Evolutionary conservation across 345 rosid species (phyloP).

Genomic region (Geranium brycei): DNA sequence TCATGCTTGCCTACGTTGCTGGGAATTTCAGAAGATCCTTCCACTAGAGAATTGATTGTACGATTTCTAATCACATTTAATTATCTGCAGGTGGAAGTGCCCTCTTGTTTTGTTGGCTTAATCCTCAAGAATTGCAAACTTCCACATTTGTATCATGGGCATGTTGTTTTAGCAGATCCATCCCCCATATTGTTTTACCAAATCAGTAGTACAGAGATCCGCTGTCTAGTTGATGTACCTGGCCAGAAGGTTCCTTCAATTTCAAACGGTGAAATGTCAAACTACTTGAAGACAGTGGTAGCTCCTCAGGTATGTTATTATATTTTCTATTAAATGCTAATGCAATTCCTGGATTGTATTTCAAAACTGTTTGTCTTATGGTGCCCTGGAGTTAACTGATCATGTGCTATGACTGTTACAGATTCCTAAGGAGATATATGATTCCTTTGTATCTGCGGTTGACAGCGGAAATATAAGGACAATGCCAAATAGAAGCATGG

Average conservation of each 20-base stretch:
- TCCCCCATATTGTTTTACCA: conserved; percentile 16
- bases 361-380: too few species aligned
- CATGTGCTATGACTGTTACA: background rate
- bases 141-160: conserved; percentile 10
- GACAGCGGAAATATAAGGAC: conserved; percentile 13
- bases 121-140: conserved; percentile 15
- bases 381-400: too few species aligned
- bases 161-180: conserved; percentile 13
- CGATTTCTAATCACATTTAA: background rate
- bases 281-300: conserved; percentile 9
- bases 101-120: conserved; percentile 15
- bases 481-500: conserved; percentile 18
- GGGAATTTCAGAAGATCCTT: too few species aligned
- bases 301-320: conserved; percentile 8
- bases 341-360: too few species aligned
- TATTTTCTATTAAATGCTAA: background rate
- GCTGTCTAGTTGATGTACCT: conserved; percentile 16
- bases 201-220: conserved; percentile 15
- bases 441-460: conserved; percentile 9
- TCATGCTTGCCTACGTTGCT: background rate
- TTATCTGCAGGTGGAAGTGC: conserved; percentile 13
- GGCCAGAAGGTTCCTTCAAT: conserved; percentile 13
- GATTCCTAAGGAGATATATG: conserved; percentile 9
- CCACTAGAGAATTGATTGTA: background rate
- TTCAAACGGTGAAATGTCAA: conserved; percentile 14